Evolutionary conservation across 2,329 filamentous ascomycete species (phyloP).

Genomic region (Microthyrium microscopicum): DNA sequence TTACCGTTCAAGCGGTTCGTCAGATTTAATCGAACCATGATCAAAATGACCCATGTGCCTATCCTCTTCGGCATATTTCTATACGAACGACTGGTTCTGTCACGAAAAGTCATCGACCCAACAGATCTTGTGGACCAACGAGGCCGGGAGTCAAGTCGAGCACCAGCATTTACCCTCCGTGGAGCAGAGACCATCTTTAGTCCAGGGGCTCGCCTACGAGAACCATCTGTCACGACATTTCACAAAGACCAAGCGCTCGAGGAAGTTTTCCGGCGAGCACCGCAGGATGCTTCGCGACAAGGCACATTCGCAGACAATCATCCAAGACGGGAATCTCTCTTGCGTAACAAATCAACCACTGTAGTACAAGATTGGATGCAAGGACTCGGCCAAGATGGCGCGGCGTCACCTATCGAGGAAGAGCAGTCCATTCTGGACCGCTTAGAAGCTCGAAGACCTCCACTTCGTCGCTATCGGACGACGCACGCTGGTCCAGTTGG

Average conservation of each 20-base stretch:
- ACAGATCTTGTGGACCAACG: slow-evolving; percentile 70
- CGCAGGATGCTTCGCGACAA: slow-evolving; percentile 42
- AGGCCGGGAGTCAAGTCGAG: slow-evolving; percentile 35
- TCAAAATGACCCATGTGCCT: slow-evolving; percentile 81
- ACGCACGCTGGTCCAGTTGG: slow-evolving; percentile 26
- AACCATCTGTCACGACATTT: slow-evolving; percentile 75
- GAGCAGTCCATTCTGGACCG: slow-evolving; percentile 40
- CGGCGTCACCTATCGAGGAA: slow-evolving; percentile 42
- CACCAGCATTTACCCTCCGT: slow-evolving; percentile 28
- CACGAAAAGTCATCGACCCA: slow-evolving; percentile 60
- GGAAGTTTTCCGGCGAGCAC: slow-evolving; percentile 59
- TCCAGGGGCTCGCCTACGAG: slow-evolving; percentile 50
- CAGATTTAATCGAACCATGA: slow-evolving; percentile 71
- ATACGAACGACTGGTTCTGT: slow-evolving; percentile 70
- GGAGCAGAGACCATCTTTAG: slow-evolving; percentile 46
- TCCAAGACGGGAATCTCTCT: neutral
- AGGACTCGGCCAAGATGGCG: slow-evolving; percentile 36
- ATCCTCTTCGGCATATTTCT: slow-evolving; percentile 72
- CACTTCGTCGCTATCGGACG: slow-evolving; percentile 34
- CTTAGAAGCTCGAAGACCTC: slow-evolving; percentile 36
- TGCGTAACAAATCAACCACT: slow-evolving; percentile 58
- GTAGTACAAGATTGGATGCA: slow-evolving; percentile 90
- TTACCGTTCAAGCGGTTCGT: slow-evolving; percentile 72
- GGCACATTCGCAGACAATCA: slow-evolving; percentile 15
- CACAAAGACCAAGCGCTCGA: slow-evolving; percentile 82